Evolutionary conservation across 108 stramenopile species (phyloP), one percentile per base, ranked within the genome.

Genomic region (Seminavis robusta): DNA sequence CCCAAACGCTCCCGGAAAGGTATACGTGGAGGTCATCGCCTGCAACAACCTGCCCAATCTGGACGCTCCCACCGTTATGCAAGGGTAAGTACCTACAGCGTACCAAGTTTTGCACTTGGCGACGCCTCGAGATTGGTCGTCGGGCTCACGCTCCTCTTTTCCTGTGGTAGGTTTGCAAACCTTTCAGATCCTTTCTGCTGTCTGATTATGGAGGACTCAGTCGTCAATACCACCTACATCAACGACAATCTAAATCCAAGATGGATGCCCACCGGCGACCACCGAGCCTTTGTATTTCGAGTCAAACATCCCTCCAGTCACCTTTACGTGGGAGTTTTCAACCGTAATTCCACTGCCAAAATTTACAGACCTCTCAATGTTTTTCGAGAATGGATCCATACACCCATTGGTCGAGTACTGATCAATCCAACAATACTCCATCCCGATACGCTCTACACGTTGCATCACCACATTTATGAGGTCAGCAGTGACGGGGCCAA

Each of bases 251-350:
- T 85, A 21, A 69, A 64, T 21, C 90, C 90, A 28, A 52, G 81
- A 15, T 92, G 81, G 81, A 37, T 92, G 43, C 86, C 84, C 13
- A 88, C 86, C 86, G 63, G 75, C 9, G 55, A 79, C 29, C n/a
- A n/a, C n/a, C 77, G 90, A 26, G 90, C 90, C 0, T 92, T 92
- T 59, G 56, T 77, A 27, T 75, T 88, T 10, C 65, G 76, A 43
- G 81, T 85, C 52, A 64, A 64, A 49, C 84, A 88, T 64, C 73
- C 85, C 15, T 77, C 75, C 42, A 79, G 82, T 17, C 77, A 69
- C 24, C 50, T 92, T 15, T 73, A 66, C 51, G 25, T 92, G 23
- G 90, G 80, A 16, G 77, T 88, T 1, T 92, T 88, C 59, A 86
- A 92, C 42, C 76, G 46, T 40, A 86, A 92, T 67, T 45, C 30